Conservation (phyloP, 176 grass and related monocot species). For the Pharus latifolius region DNA sequence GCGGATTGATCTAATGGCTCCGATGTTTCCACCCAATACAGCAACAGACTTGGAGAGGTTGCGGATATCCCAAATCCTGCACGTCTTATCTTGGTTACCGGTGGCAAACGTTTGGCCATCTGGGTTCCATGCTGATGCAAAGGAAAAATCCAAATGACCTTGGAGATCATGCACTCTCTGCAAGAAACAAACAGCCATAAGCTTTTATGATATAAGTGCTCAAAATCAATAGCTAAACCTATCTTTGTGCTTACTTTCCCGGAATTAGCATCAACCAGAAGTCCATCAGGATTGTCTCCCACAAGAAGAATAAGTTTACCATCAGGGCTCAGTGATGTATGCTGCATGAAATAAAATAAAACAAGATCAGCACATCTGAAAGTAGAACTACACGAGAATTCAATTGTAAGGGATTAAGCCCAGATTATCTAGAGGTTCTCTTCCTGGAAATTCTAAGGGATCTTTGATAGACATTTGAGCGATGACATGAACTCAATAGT, state of each 20-base stretch:
- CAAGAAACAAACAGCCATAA: background rate
- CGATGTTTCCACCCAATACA: constrained; percentile 64
- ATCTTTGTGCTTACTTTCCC: constrained; percentile 46
- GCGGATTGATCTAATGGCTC: constrained; percentile 64
- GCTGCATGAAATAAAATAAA: constrained; percentile 39
- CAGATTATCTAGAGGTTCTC: background rate
- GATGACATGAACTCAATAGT: background rate
- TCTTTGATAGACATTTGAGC: background rate
- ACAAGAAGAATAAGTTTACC: constrained; percentile 64
- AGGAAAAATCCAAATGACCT: constrained; percentile 76
- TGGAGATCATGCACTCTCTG: constrained; percentile 43
- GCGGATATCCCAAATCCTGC: constrained; percentile 76
- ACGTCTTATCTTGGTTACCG: constrained; percentile 86
- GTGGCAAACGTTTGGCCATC: constrained; percentile 66
- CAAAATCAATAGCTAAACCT: background rate
- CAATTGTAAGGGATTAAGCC: too few species aligned
- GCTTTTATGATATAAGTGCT: background rate
- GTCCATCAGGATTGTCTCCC: constrained; percentile 55
- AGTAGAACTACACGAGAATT: background rate
- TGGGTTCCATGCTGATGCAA: constrained; percentile 83
- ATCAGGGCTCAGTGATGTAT: constrained; percentile 59
- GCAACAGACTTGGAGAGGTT: constrained; percentile 64
- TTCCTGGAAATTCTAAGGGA: background rate
- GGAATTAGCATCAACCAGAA: constrained; percentile 51
- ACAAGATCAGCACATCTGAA: background rate